These are phyloP conservation scores for Haematococcus lacustris DNA, from an alignment of 139 green algal genomes.

Conservation along the genomic window DNA sequence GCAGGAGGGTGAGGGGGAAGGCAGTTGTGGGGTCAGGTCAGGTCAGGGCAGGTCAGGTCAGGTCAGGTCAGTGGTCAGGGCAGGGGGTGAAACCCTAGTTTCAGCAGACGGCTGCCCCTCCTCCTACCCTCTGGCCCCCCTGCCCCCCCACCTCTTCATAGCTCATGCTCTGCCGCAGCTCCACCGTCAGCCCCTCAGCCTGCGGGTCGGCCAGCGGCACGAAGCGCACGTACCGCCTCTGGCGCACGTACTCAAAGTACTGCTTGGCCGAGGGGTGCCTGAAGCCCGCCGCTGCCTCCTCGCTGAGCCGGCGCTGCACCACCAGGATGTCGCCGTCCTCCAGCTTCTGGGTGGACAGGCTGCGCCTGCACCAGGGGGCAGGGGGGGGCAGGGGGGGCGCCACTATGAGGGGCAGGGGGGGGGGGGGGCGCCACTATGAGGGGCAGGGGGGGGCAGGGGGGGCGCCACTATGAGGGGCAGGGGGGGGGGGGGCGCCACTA, in stretches of 20 bases:
- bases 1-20: not conserved
- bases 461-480: no score
- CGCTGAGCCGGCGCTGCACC: slow-evolving; percentile 50
- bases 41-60: not conserved
- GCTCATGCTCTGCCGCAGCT: slow-evolving; percentile 66
- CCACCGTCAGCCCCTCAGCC: slow-evolving; percentile 69
- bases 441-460: no score
- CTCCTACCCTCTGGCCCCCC: no score
- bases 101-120: no score
- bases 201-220: slow-evolving; percentile 43
- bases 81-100: no score
- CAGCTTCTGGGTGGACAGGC: slow-evolving; percentile 36
- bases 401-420: no score
- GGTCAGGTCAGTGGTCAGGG: no score
- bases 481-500: no score
- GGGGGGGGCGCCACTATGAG: no score
- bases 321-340: slow-evolving; percentile 86
- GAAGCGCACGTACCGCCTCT: slow-evolving; percentile 55
- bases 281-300: slow-evolving; percentile 24
- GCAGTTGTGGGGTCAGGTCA: not conserved
- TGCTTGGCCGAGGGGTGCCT: not conserved
- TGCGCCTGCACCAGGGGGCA: no score
- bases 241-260: slow-evolving; percentile 67
- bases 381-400: no score
- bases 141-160: slow-evolving; percentile 78